phyloP scores from a whole-genome alignment of 1,139 yeast genomes.

The Zygoascus meyerae region DNA sequence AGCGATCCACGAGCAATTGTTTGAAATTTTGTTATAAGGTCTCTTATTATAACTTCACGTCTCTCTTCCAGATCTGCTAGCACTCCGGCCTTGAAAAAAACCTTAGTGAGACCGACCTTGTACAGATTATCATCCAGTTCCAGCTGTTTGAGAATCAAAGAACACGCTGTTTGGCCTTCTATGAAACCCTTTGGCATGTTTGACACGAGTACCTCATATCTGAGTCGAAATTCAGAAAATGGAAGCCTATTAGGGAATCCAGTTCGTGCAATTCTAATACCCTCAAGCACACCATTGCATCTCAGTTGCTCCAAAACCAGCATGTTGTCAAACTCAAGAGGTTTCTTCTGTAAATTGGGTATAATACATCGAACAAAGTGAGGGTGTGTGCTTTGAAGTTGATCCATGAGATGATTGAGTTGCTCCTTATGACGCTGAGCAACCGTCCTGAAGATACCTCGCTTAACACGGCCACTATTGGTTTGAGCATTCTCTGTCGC shows the following conservation, averaged over 20 bases:
- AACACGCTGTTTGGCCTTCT: constrained; percentile 59
- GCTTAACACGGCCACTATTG: constrained; percentile 27
- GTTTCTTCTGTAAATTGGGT: constrained; percentile 73
- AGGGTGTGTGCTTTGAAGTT: constrained; percentile 78
- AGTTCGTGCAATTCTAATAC: constrained; percentile 92
- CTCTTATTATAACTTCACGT: constrained; percentile 60
- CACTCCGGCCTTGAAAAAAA: constrained; percentile 95
- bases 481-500: constrained; percentile 13
- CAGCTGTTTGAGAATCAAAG: constrained; percentile 56
- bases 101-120: constrained; percentile 80
- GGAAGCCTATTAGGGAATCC: constrained; percentile 93
- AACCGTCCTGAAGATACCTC: constrained; percentile 66
- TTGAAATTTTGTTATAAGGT: constrained; percentile 58
- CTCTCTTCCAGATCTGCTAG: constrained; percentile 81
- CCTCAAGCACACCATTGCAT: constrained; percentile 97
- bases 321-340: constrained; percentile 65
- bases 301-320: constrained; percentile 84
- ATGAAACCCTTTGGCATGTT: constrained; percentile 34
- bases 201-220: constrained; percentile 63
- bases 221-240: constrained; percentile 68
- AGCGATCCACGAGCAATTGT: constrained; percentile 60
- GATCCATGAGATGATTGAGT: constrained; percentile 62
- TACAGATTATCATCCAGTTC: constrained; percentile 58
- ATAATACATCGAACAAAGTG: constrained; percentile 95
- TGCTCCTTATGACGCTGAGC: constrained; percentile 77